Evolutionary conservation across 768 basidiomycete species (phyloP), one percentile per base, ranked within the genome.

Genomic region (Amyloporia xantha): DNA sequence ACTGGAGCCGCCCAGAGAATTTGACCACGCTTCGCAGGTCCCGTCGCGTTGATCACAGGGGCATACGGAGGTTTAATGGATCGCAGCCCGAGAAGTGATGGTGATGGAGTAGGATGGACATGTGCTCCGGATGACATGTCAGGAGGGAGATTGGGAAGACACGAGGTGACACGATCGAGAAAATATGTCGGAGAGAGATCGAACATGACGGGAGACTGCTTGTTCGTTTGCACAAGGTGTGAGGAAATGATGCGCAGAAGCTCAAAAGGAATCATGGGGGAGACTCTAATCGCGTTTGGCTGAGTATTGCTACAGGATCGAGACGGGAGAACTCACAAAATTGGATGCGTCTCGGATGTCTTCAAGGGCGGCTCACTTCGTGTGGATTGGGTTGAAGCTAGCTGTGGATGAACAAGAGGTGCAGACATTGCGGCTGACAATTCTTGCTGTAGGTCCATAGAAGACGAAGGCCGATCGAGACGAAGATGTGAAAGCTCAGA

Each of bases 351-450:
- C n/a, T n/a, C n/a, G n/a, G 21, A 35, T 24, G 26, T 17, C 27
- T 15, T 15, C 42, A 17, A 39, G n/a, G n/a, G n/a, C 37, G 4
- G 68, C 77, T 44, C 53, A 88, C 87, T 91, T 89, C n/a, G n/a
- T n/a, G n/a, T n/a, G n/a, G 61, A 94, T 86, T 5, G 91, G 90
- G 65, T 91, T 90, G 0, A 84, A 77, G 20, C 77, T 72, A 2
- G 87, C 90, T 1, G 88, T 91, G 47, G 46, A 37, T 51, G 13
- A 47, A 58, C 56, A 5, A 68, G 48, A 12, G 67, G 57, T n/a
- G 79, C 72, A 5, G 73, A 67, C 33, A 85, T 77, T 0, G 82
- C 82, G 5, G 71, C 71, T 49, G 69, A 68, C 3, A 86, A 64
- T 52, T 81, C 71, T 49, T 73, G 66, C 41, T 73, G 72, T 10